Percentiles rank a stretch among this genome's conserved stretches.
Conservation (phyloP, 441 rosid species). For the Brassica hybrid region DNA sequence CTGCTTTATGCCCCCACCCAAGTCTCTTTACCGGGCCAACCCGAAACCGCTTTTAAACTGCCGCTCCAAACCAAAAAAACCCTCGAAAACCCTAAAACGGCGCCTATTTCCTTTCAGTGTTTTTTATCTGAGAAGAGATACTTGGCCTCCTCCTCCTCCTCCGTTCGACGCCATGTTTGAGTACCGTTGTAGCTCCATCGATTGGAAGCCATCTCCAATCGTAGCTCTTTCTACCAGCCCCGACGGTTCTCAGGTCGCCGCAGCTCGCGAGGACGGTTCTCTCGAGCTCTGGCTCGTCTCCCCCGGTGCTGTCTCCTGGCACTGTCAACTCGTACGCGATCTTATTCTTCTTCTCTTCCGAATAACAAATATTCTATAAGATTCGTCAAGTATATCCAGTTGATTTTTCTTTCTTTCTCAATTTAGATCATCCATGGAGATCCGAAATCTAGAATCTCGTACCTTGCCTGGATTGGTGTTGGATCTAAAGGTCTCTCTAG, state of each 20-base stretch:
- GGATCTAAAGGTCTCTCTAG: constrained; percentile 64
- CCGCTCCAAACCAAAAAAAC: background rate
- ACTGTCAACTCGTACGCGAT: constrained; percentile 80
- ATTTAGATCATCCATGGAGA: constrained; percentile 83
- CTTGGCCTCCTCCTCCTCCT: constrained; percentile 25
- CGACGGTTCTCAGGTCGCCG: constrained; percentile 78
- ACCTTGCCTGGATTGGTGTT: constrained; percentile 70
- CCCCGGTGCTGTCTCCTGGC: constrained; percentile 93
- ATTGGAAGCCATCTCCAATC: constrained; percentile 93
- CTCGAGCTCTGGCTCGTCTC: constrained; percentile 97
- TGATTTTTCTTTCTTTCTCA: background rate
- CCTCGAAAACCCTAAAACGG: constrained; percentile 36
- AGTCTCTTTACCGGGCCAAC: no score
- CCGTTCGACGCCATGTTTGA: constrained; percentile 55
- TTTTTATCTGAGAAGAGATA: constrained; percentile 7
- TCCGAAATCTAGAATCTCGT: constrained; percentile 74
- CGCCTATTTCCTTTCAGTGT: background rate
- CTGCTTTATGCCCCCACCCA: no score
- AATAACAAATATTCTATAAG: background rate
- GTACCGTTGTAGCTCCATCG: constrained; percentile 73
- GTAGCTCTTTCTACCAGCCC: constrained; percentile 79
- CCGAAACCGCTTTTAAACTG: no score
- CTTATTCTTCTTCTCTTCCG: background rate
- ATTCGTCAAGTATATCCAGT: background rate
- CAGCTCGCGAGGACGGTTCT: constrained; percentile 94